Evolutionary conservation across 345 rosid species (phyloP).

Genomic region (Atalantia buxifolia): DNA sequence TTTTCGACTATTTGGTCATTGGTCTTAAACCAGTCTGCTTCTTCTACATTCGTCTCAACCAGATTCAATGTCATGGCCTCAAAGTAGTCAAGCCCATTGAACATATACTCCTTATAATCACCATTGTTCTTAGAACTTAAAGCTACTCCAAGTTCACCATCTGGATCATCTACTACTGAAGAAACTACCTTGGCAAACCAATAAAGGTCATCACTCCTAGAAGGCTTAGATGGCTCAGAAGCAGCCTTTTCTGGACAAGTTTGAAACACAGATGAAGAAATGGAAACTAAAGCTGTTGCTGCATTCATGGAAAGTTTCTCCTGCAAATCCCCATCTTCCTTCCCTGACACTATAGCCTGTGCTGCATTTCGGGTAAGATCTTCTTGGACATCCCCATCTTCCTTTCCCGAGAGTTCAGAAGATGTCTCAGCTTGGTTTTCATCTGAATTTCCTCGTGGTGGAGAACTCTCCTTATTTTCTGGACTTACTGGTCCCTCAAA

Average conservation of each 20-base stretch:
- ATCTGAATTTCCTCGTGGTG: slow-evolving; percentile 36
- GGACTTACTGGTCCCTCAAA: slow-evolving; percentile 36
- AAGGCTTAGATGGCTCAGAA: slow-evolving; percentile 10
- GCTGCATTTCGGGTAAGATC: slow-evolving; percentile 33
- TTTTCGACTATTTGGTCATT: slow-evolving; percentile 6
- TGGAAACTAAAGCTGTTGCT: slow-evolving; percentile 42
- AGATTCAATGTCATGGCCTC: slow-evolving; percentile 46
- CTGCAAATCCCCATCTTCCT: slow-evolving; percentile 8
- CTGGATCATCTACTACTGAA: slow-evolving; percentile 30
- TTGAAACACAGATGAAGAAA: slow-evolving; percentile 33
- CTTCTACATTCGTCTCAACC: slow-evolving; percentile 32
- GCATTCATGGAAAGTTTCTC: slow-evolving; percentile 31
- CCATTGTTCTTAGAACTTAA: slow-evolving; percentile 14
- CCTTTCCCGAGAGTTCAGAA: slow-evolving; percentile 19
- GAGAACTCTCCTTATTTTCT: slow-evolving; percentile 44
- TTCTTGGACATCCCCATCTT: slow-evolving; percentile 9
- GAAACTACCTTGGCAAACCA: slow-evolving; percentile 50
- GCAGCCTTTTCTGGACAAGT: slow-evolving; percentile 15
- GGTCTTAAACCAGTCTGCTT: slow-evolving; percentile 10
- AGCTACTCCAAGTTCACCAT: slow-evolving; percentile 28
- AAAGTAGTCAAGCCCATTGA: slow-evolving; percentile 34
- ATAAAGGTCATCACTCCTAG: slow-evolving; percentile 25
- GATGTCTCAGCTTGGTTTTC: slow-evolving; percentile 28
- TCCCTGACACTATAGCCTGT: slow-evolving; percentile 29
- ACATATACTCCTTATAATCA: slow-evolving; percentile 7